A percentile compares a stretch with the other conserved stretches of the same genome.
Evolutionary conservation across 2,329 filamentous ascomycete species (phyloP).

Genomic region (Sordariomycetes sp.): DNA sequence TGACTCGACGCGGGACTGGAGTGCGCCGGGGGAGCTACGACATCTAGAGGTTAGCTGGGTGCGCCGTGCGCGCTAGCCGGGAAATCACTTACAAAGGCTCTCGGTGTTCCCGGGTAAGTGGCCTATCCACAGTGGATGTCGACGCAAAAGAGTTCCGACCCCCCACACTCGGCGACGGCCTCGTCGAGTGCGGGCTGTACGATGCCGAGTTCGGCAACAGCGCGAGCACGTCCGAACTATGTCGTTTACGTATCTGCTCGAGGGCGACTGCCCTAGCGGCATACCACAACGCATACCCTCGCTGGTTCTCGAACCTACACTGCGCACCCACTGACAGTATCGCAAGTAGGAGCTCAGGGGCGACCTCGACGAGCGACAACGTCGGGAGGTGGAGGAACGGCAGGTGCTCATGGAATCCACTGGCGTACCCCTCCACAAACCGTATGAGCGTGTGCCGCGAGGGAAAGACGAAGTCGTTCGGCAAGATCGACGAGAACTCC

Average conservation of each 20-base stretch:
- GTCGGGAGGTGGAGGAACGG: slow-evolving; percentile 56
- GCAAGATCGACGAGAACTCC: slow-evolving; percentile 46
- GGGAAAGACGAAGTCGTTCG: slow-evolving; percentile 52
- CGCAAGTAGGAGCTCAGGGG: slow-evolving; percentile 54
- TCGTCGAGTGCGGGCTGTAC: slow-evolving; percentile 46
- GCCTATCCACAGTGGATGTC: slow-evolving; percentile 37
- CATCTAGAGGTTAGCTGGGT: background rate
- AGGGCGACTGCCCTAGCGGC: slow-evolving; percentile 43
- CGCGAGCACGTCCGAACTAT: slow-evolving; percentile 42
- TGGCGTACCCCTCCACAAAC: slow-evolving; percentile 58
- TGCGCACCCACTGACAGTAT: slow-evolving; percentile 55
- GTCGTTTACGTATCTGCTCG: slow-evolving; percentile 43
- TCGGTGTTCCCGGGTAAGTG: slow-evolving; percentile 42
- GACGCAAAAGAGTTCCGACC: slow-evolving; percentile 35
- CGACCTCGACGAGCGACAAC: slow-evolving; percentile 47
- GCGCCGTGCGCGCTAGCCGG: background rate
- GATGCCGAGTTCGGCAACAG: slow-evolving; percentile 41
- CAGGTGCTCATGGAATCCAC: slow-evolving; percentile 46
- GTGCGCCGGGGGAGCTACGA: slow-evolving; percentile 41
- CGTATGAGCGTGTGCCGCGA: slow-evolving; percentile 55
- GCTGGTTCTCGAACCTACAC: slow-evolving; percentile 47
- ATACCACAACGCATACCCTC: slow-evolving; percentile 48
- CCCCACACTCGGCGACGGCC: slow-evolving; percentile 42
- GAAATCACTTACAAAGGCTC: slow-evolving; percentile 39
- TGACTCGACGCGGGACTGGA: slow-evolving; percentile 47